Conservation (phyloP, 495 filamentous ascomycete species). For the Neurospora sp. region DNA sequence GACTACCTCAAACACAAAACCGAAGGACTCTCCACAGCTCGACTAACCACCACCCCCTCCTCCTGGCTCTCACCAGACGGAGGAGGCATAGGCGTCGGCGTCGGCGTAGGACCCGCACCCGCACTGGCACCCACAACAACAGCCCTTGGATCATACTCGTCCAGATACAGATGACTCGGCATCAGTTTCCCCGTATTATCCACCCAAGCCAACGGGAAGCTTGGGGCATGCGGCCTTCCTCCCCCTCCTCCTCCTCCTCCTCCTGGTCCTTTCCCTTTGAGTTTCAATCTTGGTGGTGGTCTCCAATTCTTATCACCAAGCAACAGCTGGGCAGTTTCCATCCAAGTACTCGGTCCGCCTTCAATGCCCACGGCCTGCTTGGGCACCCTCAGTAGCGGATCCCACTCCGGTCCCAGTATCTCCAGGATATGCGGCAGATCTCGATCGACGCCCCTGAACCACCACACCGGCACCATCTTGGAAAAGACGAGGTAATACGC, state of each 20-base stretch:
- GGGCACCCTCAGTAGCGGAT: constrained; percentile 24
- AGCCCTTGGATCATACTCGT: background rate
- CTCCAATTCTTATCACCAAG: constrained; percentile 28
- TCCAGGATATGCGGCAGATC: constrained; percentile 30
- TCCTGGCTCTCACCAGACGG: background rate
- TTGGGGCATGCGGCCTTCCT: too few species aligned
- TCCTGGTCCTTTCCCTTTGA: background rate
- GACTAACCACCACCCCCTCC: background rate
- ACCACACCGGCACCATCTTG: constrained; percentile 29
- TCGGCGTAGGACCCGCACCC: background rate
- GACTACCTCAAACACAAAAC: background rate
- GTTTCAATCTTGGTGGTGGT: constrained; percentile 11
- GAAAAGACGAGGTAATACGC: constrained; percentile 36
- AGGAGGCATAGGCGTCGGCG: background rate
- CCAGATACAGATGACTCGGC: background rate
- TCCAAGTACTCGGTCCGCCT: constrained; percentile 7
- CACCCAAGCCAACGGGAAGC: background rate
- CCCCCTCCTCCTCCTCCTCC: too few species aligned
- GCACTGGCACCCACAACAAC: background rate
- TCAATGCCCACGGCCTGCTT: constrained; percentile 12
- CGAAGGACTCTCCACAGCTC: background rate
- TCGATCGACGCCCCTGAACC: constrained; percentile 31
- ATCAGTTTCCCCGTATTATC: background rate
- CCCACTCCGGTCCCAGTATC: constrained; percentile 28
- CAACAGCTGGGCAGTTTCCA: constrained; percentile 19